Conservation (phyloP, 2,329 filamentous ascomycete genomes). For the Fusarium fujikuroi region DNA sequence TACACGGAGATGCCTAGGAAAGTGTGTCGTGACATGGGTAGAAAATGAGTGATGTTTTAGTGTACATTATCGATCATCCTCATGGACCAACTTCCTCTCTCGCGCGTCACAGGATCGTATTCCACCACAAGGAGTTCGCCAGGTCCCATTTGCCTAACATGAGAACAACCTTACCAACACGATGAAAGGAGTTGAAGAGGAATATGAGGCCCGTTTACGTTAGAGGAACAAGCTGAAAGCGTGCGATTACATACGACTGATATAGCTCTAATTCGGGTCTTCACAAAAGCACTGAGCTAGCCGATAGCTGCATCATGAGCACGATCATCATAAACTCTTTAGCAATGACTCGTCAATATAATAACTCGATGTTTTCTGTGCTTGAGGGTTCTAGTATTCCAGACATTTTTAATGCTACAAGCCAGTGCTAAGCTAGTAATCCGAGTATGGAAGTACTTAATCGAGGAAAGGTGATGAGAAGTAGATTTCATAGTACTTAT, state of each 20-base stretch:
- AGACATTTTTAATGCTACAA: too few relatives aligned
- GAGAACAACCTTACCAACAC: not conserved
- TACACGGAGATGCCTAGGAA: rapidly evolving
- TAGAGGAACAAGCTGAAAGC: rapidly evolving
- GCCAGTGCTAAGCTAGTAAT: too few relatives aligned
- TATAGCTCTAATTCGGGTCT: rapidly evolving
- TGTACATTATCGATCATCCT: too few relatives aligned
- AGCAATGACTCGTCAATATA: too few relatives aligned
- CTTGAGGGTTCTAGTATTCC: too few relatives aligned
- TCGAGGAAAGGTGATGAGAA: not conserved
- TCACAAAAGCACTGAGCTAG: not conserved
- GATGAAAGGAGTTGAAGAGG: not conserved
- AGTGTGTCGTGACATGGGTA: not conserved
- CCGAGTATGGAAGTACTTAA: too few relatives aligned
- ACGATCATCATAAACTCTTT: rapidly evolving
- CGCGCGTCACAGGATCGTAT: not conserved
- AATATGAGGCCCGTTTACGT: rapidly evolving
- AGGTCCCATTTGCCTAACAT: rapidly evolving
- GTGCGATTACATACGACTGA: rapidly evolving
- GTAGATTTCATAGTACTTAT: rapidly evolving
- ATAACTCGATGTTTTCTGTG: too few relatives aligned
- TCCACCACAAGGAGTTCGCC: rapidly evolving
- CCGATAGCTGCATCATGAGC: rapidly evolving
- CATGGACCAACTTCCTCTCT: not conserved
- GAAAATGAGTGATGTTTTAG: not conserved